Evolutionary conservation across 805 yeast genomes (phyloP).

Genomic region (Alloascoidea africana): DNA sequence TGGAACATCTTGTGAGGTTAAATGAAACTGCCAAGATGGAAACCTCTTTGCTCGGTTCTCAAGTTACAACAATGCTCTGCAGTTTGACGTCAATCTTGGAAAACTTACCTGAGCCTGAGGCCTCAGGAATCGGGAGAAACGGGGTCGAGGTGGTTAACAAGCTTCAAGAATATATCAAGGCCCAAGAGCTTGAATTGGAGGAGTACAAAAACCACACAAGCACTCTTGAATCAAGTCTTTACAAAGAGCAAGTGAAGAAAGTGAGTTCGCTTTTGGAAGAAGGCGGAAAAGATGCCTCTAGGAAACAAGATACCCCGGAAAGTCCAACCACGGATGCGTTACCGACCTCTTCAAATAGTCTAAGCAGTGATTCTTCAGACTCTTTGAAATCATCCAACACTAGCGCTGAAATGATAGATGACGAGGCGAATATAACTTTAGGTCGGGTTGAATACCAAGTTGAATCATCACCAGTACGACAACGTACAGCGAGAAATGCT

Average conservation of each 20-base stretch:
- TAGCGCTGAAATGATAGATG: conserved; percentile 4
- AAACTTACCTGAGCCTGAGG: conserved; percentile 14
- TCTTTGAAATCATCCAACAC: too few species aligned
- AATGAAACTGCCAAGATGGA: conserved; percentile 23
- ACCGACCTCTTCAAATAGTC: too few species aligned
- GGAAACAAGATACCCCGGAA: conserved; percentile 9
- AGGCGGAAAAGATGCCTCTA: background rate
- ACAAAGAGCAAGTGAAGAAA: conserved; percentile 9
- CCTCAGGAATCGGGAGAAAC: conserved; percentile 19
- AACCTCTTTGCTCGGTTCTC: conserved; percentile 7
- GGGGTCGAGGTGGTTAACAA: background rate
- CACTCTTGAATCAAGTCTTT: conserved; percentile 37
- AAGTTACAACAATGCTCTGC: conserved; percentile 33
- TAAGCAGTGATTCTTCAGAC: too few species aligned
- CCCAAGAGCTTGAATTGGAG: background rate
- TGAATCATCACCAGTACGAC: conserved; percentile 44
- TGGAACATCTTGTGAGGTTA: conserved; percentile 47
- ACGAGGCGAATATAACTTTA: conserved; percentile 18
- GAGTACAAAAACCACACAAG: conserved; percentile 28
- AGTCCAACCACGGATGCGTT: conserved; percentile 7
- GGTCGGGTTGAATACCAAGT: too few species aligned
- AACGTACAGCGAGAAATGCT: conserved; percentile 24
- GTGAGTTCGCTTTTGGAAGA: conserved; percentile 1
- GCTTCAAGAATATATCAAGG: background rate
- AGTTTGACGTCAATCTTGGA: conserved; percentile 15